These are phyloP conservation scores for Citeromyces hawaiiensis DNA, from an alignment of 1,139 yeast species.

Conservation along the genomic window DNA sequence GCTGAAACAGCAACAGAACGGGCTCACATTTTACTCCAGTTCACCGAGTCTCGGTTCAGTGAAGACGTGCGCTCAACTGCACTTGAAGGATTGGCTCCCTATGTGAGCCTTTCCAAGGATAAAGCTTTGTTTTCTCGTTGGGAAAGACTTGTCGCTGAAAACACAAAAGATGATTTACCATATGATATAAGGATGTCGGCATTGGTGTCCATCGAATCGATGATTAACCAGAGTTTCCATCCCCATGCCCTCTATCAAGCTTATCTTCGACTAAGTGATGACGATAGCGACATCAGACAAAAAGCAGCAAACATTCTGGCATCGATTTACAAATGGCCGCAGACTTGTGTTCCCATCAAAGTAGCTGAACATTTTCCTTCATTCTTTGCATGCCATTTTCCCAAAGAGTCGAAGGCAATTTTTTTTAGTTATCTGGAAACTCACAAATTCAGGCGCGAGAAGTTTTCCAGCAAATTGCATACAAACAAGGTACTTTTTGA, in stretches of 20 bases:
- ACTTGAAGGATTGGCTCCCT: constrained; percentile 35
- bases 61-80: constrained; percentile 34
- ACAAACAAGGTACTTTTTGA: constrained; percentile 25
- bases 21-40: constrained; percentile 14
- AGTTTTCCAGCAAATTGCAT: not conserved
- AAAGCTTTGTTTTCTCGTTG: constrained; percentile 1
- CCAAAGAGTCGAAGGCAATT: constrained; percentile 6
- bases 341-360: constrained; percentile 15
- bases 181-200: not conserved
- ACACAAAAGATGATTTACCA: not conserved
- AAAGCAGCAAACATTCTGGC: constrained; percentile 22
- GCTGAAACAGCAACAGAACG: constrained; percentile 7
- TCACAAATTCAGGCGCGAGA: not conserved
- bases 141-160: not conserved
- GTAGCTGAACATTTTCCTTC: constrained; percentile 16
- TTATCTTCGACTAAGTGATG: constrained; percentile 24
- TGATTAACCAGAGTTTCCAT: constrained; percentile 13
- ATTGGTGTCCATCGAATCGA: not conserved
- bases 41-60: constrained; percentile 17
- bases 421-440: not conserved
- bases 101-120: constrained; percentile 4
- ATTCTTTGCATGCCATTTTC: constrained; percentile 9
- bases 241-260: constrained; percentile 22
- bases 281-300: constrained; percentile 36
- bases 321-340: constrained; percentile 10